Percentiles rank a stretch among this genome's conserved stretches.
phyloP scores from a whole-genome alignment of 2,329 filamentous ascomycete genomes.

The Penicillium sp. region DNA sequence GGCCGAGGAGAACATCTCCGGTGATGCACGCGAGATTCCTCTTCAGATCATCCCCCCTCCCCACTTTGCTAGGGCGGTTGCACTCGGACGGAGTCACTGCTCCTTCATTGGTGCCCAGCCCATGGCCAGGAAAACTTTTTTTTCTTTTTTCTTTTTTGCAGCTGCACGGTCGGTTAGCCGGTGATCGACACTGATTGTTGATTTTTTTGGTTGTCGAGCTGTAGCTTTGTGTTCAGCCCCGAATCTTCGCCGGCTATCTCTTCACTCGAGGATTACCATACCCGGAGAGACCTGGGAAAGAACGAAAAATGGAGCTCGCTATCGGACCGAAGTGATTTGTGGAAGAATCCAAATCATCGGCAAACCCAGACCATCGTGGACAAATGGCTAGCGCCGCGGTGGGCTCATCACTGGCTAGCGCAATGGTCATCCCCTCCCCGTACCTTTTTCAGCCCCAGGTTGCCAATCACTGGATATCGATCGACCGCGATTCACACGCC shows the following conservation, averaged over 20 bases:
- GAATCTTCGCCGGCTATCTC: neutral
- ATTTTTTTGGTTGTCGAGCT: neutral
- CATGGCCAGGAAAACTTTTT: constrained; percentile 4
- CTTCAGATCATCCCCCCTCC: neutral
- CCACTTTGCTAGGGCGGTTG: constrained; percentile 5
- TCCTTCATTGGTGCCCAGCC: constrained; percentile 21
- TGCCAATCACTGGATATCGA: neutral
- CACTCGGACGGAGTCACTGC: constrained; percentile 6
- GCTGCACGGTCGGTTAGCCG: constrained; percentile 5
- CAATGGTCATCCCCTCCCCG: constrained; percentile 1
- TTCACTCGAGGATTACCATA: neutral
- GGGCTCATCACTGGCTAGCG: constrained; percentile 9
- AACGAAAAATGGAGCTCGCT: neutral
- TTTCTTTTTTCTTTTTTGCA: constrained; percentile 1
- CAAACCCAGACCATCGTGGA: constrained; percentile 1
- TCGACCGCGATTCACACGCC: constrained; percentile 17
- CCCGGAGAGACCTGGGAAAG: neutral
- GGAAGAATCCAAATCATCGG: constrained; percentile 9
- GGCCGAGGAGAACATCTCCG: constrained; percentile 17
- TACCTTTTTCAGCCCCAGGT: constrained; percentile 3
- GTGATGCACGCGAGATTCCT: constrained; percentile 18
- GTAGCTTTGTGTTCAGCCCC: neutral
- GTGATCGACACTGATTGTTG: constrained; percentile 6
- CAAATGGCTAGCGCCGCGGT: constrained; percentile 9
- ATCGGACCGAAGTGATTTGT: constrained; percentile 7